Evolutionary conservation across 2,329 filamentous ascomycete species (phyloP).

Genomic region (Amauroascus verrucosus): DNA sequence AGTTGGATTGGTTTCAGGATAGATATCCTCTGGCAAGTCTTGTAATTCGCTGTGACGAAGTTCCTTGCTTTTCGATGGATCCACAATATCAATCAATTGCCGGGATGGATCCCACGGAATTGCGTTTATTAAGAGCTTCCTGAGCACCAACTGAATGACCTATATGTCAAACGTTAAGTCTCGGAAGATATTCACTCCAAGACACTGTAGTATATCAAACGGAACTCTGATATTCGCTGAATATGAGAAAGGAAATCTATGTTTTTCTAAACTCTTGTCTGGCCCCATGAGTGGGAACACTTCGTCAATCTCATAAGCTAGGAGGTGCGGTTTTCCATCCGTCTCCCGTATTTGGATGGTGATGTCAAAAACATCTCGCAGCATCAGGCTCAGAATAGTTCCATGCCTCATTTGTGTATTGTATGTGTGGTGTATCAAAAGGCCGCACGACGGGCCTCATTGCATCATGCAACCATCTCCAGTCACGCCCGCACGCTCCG

Average conservation of each 20-base stretch:
- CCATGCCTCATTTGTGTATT: constrained; percentile 26
- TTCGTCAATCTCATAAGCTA: constrained; percentile 30
- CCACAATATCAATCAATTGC: constrained; percentile 10
- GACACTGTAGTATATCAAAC: constrained; percentile 27
- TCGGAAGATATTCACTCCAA: constrained; percentile 31
- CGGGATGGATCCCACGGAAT: constrained; percentile 25
- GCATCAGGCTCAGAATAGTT: constrained; percentile 27
- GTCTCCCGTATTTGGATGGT: constrained; percentile 25
- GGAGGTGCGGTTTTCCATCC: constrained; percentile 20
- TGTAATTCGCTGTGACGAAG: constrained; percentile 8
- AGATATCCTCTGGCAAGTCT: constrained; percentile 2
- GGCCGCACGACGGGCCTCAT: constrained; percentile 21
- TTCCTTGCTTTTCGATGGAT: constrained; percentile 3
- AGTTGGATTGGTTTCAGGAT: constrained; percentile 14
- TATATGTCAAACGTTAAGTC: constrained; percentile 31
- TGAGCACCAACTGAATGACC: constrained; percentile 27
- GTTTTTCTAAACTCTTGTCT: constrained; percentile 10
- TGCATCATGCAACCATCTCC: constrained; percentile 28
- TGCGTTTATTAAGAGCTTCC: constrained; percentile 26
- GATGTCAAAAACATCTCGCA: constrained; percentile 30
- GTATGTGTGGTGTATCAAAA: constrained; percentile 10
- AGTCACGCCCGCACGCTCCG: constrained; percentile 24
- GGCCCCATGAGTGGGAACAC: constrained; percentile 23
- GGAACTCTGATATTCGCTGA: constrained; percentile 30
- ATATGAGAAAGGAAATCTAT: constrained; percentile 26